These are phyloP conservation scores for Neofusicoccum parvum DNA, from an alignment of 2,329 filamentous ascomycete genomes.

Conservation along the genomic window DNA sequence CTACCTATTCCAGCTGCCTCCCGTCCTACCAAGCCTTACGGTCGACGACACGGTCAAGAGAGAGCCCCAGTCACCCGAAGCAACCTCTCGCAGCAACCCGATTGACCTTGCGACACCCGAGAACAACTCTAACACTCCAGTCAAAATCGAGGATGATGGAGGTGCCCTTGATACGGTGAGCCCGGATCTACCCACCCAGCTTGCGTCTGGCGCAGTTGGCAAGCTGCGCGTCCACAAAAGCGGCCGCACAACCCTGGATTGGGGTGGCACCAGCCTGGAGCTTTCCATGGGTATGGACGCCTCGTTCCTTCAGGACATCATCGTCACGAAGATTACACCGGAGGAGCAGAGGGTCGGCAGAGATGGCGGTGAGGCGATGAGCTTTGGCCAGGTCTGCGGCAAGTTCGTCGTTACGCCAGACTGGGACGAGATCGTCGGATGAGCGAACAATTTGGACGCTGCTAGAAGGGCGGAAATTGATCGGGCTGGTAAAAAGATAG, in stretches of 20 bases:
- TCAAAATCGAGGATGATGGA: conserved; percentile 37
- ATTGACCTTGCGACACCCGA: conserved; percentile 10
- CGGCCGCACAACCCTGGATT: conserved; percentile 63
- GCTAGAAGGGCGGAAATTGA: background rate
- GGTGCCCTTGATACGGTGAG: conserved; percentile 20
- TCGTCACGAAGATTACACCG: conserved; percentile 41
- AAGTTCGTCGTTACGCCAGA: conserved; percentile 67
- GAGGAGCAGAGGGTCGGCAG: conserved; percentile 38
- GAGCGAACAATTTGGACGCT: background rate
- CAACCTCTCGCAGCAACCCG: background rate
- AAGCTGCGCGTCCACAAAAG: conserved; percentile 64
- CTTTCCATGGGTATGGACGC: conserved; percentile 59
- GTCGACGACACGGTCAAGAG: conserved; percentile 35
- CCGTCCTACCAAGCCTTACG: conserved; percentile 60
- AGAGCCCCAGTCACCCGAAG: conserved; percentile 23
- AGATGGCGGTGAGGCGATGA: conserved; percentile 50
- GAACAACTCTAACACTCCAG: conserved; percentile 20
- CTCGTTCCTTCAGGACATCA: conserved; percentile 63
- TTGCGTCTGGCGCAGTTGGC: conserved; percentile 59
- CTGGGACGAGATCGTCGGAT: conserved; percentile 56
- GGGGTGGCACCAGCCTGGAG: conserved; percentile 63
- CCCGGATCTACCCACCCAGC: conserved; percentile 34
- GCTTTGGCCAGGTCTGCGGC: conserved; percentile 64
- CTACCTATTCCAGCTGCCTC: conserved; percentile 67
- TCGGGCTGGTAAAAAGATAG: background rate